Evolutionary conservation across 306 rosid genomes (phyloP).

Genomic region (Betula pendula): DNA sequence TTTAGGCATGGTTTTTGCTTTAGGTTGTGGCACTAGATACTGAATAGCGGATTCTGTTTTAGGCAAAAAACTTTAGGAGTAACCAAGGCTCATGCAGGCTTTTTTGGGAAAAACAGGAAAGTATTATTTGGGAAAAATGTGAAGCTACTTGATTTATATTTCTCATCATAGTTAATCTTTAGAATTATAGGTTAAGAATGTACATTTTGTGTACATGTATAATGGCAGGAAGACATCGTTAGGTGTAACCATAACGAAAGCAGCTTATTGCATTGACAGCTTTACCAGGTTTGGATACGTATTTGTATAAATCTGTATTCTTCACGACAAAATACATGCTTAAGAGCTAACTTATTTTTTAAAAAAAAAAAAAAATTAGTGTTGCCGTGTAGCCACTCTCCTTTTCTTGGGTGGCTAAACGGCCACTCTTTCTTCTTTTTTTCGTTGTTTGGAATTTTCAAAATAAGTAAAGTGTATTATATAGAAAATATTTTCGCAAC

Average conservation of each 20-base stretch:
- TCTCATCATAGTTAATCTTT: neutral
- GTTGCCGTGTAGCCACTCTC: too few relatives aligned
- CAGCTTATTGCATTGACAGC: neutral
- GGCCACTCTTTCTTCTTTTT: too few relatives aligned
- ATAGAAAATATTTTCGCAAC: too few relatives aligned
- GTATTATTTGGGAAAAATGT: neutral
- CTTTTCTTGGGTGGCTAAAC: too few relatives aligned
- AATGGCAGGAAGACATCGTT: neutral
- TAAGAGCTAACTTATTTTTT: too few relatives aligned
- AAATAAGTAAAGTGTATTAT: too few relatives aligned
- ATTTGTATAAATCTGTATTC: too few relatives aligned
- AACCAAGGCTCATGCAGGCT: slow-evolving; percentile 25
- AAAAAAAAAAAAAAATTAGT: too few relatives aligned
- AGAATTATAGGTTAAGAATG: neutral
- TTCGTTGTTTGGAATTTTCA: too few relatives aligned
- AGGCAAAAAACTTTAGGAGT: slow-evolving; percentile 15
- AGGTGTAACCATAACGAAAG: neutral
- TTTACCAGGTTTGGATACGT: too few relatives aligned
- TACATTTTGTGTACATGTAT: neutral
- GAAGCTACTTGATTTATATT: slow-evolving; percentile 3
- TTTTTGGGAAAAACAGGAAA: slow-evolving; percentile 15
- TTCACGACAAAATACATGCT: too few relatives aligned
- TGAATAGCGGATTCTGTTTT: slow-evolving; percentile 18
- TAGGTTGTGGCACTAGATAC: slow-evolving; percentile 37
- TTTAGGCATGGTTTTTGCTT: slow-evolving; percentile 33